Percentiles rank a stretch among this genome's conserved stretches.
Conservation (phyloP, 116 monocot genomes). For the Cymodocea nodosa region DNA sequence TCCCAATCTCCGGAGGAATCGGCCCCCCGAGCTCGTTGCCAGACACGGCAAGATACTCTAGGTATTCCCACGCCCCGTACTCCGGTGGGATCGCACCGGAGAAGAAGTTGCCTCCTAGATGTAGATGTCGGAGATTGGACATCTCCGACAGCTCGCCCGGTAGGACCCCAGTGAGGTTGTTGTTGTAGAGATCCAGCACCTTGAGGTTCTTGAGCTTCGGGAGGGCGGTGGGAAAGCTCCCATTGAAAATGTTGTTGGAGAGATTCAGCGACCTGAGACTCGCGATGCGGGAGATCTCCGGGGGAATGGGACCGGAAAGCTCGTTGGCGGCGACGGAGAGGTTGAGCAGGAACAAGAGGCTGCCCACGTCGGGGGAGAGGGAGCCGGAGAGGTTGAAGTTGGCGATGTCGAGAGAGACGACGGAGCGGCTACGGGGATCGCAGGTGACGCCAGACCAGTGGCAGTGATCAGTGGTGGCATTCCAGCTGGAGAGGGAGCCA, state of each 20-base stretch:
- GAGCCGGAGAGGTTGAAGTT: slow-evolving; percentile 48
- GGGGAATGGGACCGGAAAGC: slow-evolving; percentile 53
- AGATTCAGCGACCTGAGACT: slow-evolving; percentile 63
- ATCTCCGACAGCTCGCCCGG: slow-evolving; percentile 32
- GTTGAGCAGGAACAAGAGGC: slow-evolving; percentile 25
- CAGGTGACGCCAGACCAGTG: slow-evolving; percentile 43
- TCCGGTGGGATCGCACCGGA: slow-evolving; percentile 43
- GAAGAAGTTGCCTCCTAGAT: slow-evolving; percentile 88
- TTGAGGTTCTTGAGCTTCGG: slow-evolving; percentile 34
- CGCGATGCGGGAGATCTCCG: slow-evolving; percentile 29
- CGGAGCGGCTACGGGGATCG: slow-evolving; percentile 11
- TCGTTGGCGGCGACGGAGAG: slow-evolving; percentile 28
- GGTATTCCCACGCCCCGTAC: slow-evolving; percentile 44
- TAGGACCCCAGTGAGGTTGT: slow-evolving; percentile 55
- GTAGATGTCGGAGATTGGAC: slow-evolving; percentile 45
- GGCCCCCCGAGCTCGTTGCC: slow-evolving; percentile 60
- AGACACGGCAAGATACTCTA: slow-evolving; percentile 77
- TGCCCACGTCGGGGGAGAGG: slow-evolving; percentile 23
- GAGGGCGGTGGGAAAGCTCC: slow-evolving; percentile 38
- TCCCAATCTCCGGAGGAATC: slow-evolving; percentile 61
- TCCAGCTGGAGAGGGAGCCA: slow-evolving; percentile 38
- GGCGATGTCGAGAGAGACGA: slow-evolving; percentile 45
- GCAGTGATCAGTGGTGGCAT: slow-evolving; percentile 26
- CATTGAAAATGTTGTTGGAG: slow-evolving; percentile 79
- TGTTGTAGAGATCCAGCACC: slow-evolving; percentile 75